Base-by-base conservation (phyloP, 2,329 filamentous ascomycete species). In the Aciculosporium take region DNA sequence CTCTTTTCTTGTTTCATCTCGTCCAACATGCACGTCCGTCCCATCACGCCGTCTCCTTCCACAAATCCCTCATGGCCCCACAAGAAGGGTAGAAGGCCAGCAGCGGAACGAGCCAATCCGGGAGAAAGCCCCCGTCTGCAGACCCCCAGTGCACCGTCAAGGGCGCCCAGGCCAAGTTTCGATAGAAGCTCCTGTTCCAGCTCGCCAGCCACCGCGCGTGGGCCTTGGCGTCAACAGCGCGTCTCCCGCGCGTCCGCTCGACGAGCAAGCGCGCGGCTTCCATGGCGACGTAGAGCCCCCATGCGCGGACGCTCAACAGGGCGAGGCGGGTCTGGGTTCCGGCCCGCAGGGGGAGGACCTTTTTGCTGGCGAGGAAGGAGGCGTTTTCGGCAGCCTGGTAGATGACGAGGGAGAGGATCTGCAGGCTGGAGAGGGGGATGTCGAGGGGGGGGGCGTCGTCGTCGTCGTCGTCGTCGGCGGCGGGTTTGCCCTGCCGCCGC, bases 381-480 rank as follows among this genome's bases (percentile, higher is more conserved):
- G 73, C 71, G 62, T 94, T 95, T 67, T 98, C 91, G 31, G 89
- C 69, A 1, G 74, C 63, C 62, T 95, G 87, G 65, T 83, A 94
- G 8, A 66, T 56, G 8, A 81, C 61, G 58, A 83, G 82, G 9
- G 76, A 69, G 9, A 69, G 48, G 17, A 94, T 74, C 58, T 91
- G 83, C 6, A 72, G 64, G 59, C 77, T 80, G 18, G 75, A 74
- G 35, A 94, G 63, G 27, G 58, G 49, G 7, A 56, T 56, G 46
- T 67, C 68, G 44, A 68, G 54, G 9, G 46, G 48, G 3, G 52
- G 47, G 62, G 68, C 48, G 27, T 48, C 51, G 9, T 23, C 23
- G 7, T 50, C 47, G 29, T 53, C 49, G 61, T 67, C 47, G 68
- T 62, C 35, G 64, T 46, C 46, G 40, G 50, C 51, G 37, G 53